Base-by-base conservation (phyloP, 2,329 filamentous ascomycete species). In the Chrysoporthe austroafricana region DNA sequence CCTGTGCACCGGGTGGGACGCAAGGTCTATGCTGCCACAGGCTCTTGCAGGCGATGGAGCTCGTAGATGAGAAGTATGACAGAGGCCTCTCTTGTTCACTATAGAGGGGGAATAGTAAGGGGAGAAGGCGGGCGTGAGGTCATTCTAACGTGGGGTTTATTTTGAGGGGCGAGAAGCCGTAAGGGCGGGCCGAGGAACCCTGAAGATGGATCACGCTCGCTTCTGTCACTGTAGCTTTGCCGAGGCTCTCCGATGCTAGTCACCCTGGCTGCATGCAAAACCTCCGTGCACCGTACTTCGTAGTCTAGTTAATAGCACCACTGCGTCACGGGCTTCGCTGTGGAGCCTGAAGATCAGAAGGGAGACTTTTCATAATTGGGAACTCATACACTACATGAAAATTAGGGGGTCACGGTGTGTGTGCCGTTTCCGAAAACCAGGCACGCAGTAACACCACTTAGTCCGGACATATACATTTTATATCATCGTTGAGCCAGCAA, bases 351-450 rank as follows among this genome's bases (percentile, higher is more conserved):
- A 34, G 13, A 14, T 13, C 21, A 66, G 32, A 57, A 57, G 52
- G 52, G 66, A 58, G 63, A 58, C 42, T 68, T 63, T 46, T 44
- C n/a, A 16, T 61, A 43, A 54, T 62, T 56, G 50, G 39, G 46
- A 42, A 59, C 61, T 68, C 62, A 59, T 66, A 68, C 62, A 68
- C 68, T 68, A 65, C 46, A 63, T 57, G 32, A 54, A 26, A 21
- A 59, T 34, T 54, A 61, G 26, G 39, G 43, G 52, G 54, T 59
- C 44, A 60, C 42, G 26, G 57, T 26, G 66, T 36, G 43, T 26
- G 66, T 36, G 43, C 26, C 9, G 59, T 14, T 32, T 26, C 21
- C 43, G 11, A 44, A 36, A 48, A 48, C 26, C 43, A 34, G 18
- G 21, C 16, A 18, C 21, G 26, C 13, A 54, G 14, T 32, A 32